These are phyloP conservation scores for Fusarium palustre DNA, from an alignment of 2,329 filamentous ascomycete genomes.

Conservation along the genomic window DNA sequence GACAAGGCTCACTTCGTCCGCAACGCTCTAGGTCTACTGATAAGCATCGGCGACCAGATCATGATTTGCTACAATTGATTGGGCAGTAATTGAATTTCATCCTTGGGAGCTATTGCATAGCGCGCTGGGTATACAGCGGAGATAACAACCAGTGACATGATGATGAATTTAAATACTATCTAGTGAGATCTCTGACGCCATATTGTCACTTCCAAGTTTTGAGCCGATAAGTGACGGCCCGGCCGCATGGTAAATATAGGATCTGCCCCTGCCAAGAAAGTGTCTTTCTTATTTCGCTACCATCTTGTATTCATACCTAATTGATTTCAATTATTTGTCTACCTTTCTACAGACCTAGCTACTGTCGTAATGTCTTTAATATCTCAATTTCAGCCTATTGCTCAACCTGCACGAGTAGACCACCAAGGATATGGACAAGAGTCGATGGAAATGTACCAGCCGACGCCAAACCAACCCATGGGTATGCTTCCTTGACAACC, in stretches of 20 bases:
- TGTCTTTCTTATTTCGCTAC: background rate
- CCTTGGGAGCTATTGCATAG: no score
- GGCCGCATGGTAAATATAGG: background rate
- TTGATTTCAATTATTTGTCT: no score
- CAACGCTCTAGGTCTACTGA: background rate
- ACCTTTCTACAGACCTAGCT: no score
- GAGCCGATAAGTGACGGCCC: background rate
- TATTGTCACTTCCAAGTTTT: background rate
- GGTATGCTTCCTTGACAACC: background rate
- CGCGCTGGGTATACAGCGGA: background rate
- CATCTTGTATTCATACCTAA: no score
- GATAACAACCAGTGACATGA: background rate
- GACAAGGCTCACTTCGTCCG: background rate
- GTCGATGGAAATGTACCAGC: background rate
- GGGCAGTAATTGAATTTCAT: background rate
- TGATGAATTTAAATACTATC: background rate
- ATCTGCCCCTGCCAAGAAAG: background rate
- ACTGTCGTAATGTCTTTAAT: background rate
- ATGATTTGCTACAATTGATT: no score
- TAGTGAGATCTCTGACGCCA: background rate
- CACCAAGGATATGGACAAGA: background rate
- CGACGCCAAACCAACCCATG: background rate
- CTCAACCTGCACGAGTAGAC: background rate
- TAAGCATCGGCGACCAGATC: no score
- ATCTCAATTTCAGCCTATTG: background rate